Conservation (phyloP, 345 rosid species). For the Populus euphratica region DNA sequence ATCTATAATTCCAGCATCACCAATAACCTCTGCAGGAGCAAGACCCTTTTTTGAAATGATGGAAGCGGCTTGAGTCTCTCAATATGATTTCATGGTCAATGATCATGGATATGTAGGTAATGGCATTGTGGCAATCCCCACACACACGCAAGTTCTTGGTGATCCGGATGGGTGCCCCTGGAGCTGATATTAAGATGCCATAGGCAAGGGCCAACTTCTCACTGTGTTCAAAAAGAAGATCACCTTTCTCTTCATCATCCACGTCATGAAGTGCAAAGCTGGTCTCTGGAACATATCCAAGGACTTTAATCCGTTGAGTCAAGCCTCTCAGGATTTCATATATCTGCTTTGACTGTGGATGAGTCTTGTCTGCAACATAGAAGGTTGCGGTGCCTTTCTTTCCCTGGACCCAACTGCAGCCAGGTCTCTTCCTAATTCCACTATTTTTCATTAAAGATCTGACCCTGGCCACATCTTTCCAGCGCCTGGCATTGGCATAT, state of each 20-base stretch:
- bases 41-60: conserved; percentile 73
- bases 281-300: conserved; percentile 77
- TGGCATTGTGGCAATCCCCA: conserved; percentile 80
- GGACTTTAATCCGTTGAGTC: conserved; percentile 58
- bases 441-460: conserved; percentile 63
- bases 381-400: conserved; percentile 67
- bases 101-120: conserved; percentile 61
- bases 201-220: conserved; percentile 88
- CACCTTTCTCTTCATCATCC: conserved; percentile 85
- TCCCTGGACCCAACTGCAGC: conserved; percentile 88
- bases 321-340: conserved; percentile 50
- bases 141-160: conserved; percentile 76
- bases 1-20: conserved; percentile 33
- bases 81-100: conserved; percentile 65
- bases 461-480: conserved; percentile 79
- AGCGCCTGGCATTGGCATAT: conserved; percentile 72
- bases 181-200: conserved; percentile 56
- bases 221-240: conserved; percentile 68
- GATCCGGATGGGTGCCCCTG: conserved; percentile 59
- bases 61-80: conserved; percentile 90
- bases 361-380: conserved; percentile 68
- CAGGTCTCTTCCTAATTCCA: conserved; percentile 74
- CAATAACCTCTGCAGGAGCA: conserved; percentile 85
- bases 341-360: conserved; percentile 50
- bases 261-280: conserved; percentile 85